Evolutionary conservation across 2,329 filamentous ascomycete species (phyloP).

Genomic region (Ophiostoma ips): DNA sequence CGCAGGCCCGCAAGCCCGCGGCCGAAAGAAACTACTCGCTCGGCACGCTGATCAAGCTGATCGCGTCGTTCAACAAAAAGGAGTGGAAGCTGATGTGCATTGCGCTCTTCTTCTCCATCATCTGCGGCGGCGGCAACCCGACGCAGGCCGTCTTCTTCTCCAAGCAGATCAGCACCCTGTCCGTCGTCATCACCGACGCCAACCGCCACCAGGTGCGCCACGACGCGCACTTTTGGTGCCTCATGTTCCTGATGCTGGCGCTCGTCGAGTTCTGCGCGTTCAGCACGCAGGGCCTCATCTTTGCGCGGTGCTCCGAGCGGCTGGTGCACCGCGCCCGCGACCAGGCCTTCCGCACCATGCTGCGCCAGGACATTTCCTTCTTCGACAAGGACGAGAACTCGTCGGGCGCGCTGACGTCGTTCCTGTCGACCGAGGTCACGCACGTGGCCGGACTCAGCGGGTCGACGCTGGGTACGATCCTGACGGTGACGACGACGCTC

Average conservation of each 20-base stretch:
- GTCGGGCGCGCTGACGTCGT: constrained; percentile 74
- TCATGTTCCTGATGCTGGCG: constrained; percentile 80
- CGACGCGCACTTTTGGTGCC: constrained; percentile 71
- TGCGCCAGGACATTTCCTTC: constrained; percentile 84
- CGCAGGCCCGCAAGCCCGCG: constrained; percentile 41
- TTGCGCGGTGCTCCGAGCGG: constrained; percentile 76
- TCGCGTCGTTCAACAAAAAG: constrained; percentile 61
- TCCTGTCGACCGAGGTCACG: constrained; percentile 79
- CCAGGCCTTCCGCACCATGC: constrained; percentile 69
- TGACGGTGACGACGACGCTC: constrained; percentile 69
- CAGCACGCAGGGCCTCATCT: constrained; percentile 52
- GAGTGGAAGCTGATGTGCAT: constrained; percentile 61
- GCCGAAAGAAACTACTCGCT: constrained; percentile 44
- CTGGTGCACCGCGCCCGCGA: constrained; percentile 74
- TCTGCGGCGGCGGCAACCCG: constrained; percentile 64
- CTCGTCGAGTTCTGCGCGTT: constrained; percentile 59
- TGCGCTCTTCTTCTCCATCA: constrained; percentile 58
- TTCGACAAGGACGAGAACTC: constrained; percentile 87
- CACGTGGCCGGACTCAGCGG: constrained; percentile 80
- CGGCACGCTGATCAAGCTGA: constrained; percentile 64
- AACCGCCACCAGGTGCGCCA: constrained; percentile 45
- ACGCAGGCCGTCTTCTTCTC: constrained; percentile 63
- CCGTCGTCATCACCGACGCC: constrained; percentile 22
- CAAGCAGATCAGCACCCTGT: constrained; percentile 59
- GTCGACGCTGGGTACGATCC: constrained; percentile 70